A percentile compares a stretch with the other conserved stretches of the same genome.
These are phyloP conservation scores for Capsicum chinense DNA, from an alignment of 257 asterid species.

Conservation along the genomic window DNA sequence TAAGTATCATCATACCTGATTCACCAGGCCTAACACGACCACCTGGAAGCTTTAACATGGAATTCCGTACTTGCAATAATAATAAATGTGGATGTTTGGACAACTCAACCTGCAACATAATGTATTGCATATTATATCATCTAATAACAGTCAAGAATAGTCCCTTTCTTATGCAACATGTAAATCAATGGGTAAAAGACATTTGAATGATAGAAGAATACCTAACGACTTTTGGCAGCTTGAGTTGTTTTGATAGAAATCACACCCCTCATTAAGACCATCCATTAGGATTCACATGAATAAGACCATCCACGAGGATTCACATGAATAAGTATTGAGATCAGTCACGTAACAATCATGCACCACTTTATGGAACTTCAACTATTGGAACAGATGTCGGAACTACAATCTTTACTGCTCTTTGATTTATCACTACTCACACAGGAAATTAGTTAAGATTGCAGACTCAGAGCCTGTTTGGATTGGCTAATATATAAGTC, in stretches of 20 bases:
- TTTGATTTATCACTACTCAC: neutral
- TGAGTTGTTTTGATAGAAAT: neutral
- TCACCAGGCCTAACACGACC: constrained; percentile 82
- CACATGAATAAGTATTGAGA: neutral
- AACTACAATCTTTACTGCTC: neutral
- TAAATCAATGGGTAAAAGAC: neutral
- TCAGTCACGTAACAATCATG: neutral
- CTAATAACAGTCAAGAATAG: neutral
- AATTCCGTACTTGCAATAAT: constrained; percentile 74
- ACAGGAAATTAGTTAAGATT: neutral
- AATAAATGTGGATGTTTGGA: constrained; percentile 85
- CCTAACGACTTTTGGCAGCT: neutral
- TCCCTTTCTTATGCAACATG: neutral
- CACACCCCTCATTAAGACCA: neutral
- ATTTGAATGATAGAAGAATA: neutral
- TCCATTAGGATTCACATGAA: neutral
- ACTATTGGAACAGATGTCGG: constrained; percentile 2
- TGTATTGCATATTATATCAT: neutral
- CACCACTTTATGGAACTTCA: constrained; percentile 17
- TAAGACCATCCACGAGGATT: neutral
- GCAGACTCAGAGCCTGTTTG: neutral
- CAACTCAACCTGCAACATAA: constrained; percentile 70
- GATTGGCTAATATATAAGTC: too few relatives aligned
- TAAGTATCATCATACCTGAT: constrained; percentile 58
- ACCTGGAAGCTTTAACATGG: constrained; percentile 81